These are phyloP conservation scores for Cerioporus squamosus DNA, from an alignment of 1,284 basidiomycete species.

Conservation along the genomic window DNA sequence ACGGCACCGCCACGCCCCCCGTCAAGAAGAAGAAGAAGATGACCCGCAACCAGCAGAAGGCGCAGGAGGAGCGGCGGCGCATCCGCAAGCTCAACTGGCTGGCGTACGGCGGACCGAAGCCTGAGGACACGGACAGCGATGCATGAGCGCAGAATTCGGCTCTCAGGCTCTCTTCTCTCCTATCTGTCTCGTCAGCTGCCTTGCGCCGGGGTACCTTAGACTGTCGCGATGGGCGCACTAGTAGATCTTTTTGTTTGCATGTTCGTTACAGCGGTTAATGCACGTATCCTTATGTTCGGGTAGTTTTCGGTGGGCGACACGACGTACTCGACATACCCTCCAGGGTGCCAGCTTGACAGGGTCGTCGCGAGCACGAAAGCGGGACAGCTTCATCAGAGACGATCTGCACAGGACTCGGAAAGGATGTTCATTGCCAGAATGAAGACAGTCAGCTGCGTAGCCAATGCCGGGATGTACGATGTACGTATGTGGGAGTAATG, in stretches of 20 bases:
- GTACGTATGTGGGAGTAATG: slow-evolving; percentile 4
- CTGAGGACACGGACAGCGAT: slow-evolving; percentile 74
- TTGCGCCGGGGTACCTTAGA: not conserved
- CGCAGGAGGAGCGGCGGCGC: slow-evolving; percentile 81
- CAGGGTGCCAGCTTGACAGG: no score
- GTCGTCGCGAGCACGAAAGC: not conserved
- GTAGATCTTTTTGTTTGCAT: not conserved
- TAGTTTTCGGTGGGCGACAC: not conserved
- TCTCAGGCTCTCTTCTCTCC: no score
- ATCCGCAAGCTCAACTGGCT: slow-evolving; percentile 86
- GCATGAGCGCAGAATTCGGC: slow-evolving; percentile 4
- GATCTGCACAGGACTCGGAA: slow-evolving; percentile 11
- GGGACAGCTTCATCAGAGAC: not conserved
- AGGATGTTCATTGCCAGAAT: slow-evolving; percentile 11
- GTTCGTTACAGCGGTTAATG: slow-evolving; percentile 4
- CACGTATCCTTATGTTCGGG: not conserved
- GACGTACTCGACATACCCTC: no score
- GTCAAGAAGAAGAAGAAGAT: slow-evolving; percentile 89
- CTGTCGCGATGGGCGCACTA: not conserved
- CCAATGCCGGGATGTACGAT: slow-evolving; percentile 6
- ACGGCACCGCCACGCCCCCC: slow-evolving; percentile 43
- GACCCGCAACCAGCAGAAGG: slow-evolving; percentile 91
- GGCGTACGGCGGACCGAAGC: slow-evolving; percentile 77
- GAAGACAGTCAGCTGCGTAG: slow-evolving; percentile 9
- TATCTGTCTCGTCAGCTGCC: not conserved